These are phyloP conservation scores for Telopea speciosissima DNA, from an alignment of 177 flowering plant genomes.

Conservation along the genomic window DNA sequence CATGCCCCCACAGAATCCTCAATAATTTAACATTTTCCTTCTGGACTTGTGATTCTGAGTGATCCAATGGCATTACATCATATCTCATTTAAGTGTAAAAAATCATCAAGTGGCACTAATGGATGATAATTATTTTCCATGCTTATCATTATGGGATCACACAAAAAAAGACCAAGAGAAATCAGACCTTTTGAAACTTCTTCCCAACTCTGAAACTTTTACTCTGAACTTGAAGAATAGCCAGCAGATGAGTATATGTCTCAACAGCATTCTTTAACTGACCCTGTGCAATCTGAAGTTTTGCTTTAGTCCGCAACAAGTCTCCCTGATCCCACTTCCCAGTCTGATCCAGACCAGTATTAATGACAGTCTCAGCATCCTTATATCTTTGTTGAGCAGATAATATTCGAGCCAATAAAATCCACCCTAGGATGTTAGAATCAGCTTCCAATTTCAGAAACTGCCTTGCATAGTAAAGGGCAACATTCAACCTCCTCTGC, in stretches of 20 bases:
- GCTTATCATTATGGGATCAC: not conserved
- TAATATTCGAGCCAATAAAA: constrained; percentile 68
- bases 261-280: constrained; percentile 50
- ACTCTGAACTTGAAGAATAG: constrained; percentile 63
- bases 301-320: constrained; percentile 69
- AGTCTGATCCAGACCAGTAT: constrained; percentile 79
- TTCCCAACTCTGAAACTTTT: constrained; percentile 46
- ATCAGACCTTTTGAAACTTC: constrained; percentile 44
- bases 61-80: not conserved
- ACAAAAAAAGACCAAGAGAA: not conserved
- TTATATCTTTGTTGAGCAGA: constrained; percentile 72
- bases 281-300: constrained; percentile 71
- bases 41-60: not conserved
- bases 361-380: constrained; percentile 66
- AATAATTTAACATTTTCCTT: not conserved
- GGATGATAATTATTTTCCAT: not conserved
- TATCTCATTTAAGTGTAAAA: not conserved
- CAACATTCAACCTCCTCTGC: constrained; percentile 73
- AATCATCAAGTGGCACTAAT: not conserved
- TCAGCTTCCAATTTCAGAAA: constrained; percentile 65
- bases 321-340: constrained; percentile 87
- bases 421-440: constrained; percentile 47
- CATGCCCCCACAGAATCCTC: not conserved
- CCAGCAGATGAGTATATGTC: constrained; percentile 82
- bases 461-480: constrained; percentile 68